These are phyloP conservation scores for Cryptococcus sp. DNA, from an alignment of 1,284 basidiomycete species.

Conservation along the genomic window DNA sequence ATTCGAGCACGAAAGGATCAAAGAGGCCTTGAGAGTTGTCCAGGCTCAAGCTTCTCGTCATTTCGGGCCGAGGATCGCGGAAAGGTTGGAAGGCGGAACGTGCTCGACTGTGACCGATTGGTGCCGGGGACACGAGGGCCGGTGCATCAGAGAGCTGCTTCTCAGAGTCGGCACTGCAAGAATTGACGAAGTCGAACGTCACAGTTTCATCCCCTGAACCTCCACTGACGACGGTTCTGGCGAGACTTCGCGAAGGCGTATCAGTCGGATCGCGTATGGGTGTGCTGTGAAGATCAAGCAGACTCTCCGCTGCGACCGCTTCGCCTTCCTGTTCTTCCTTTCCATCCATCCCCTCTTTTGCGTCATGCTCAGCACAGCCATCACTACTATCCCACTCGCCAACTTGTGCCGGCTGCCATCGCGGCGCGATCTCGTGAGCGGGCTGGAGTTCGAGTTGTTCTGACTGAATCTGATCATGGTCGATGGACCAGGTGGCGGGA, in stretches of 20 bases:
- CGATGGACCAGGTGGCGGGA: neutral
- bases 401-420: conserved; percentile 7
- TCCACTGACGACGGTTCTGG: no score
- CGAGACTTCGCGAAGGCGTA: neutral
- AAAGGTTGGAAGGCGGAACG: conserved; percentile 21
- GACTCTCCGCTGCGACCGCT: conserved; percentile 15
- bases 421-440: conserved; percentile 11
- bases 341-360: neutral
- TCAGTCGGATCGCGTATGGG: conserved; percentile 13
- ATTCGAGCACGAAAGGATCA: conserved; percentile 14
- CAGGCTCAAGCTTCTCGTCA: conserved; percentile 15
- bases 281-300: conserved; percentile 21
- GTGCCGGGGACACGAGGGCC: conserved; percentile 1
- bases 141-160: conserved; percentile 8
- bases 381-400: conserved; percentile 5
- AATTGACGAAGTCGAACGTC: conserved; percentile 1
- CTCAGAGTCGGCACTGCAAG: neutral
- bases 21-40: conserved; percentile 9
- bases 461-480: neutral
- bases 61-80: conserved; percentile 20
- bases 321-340: conserved; percentile 10
- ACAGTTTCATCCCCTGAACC: neutral
- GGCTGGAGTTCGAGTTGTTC: conserved; percentile 7
- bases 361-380: conserved; percentile 1
- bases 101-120: conserved; percentile 1